Evolutionary conservation across 306 rosid genomes (phyloP).

Genomic region (Lathyrus aphaca): DNA sequence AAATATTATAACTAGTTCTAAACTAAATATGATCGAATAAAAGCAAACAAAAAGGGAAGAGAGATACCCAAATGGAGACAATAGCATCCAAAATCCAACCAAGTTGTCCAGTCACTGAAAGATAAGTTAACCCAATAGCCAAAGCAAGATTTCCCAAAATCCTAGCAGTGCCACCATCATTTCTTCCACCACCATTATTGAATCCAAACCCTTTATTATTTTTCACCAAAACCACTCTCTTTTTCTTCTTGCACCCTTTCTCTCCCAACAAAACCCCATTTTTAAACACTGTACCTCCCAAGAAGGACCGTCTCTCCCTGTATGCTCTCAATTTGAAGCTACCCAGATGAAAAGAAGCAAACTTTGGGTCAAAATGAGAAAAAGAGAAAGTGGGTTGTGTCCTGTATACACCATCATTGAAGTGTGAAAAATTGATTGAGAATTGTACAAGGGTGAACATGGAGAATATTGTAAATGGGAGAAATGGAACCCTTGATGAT

Average conservation of each 20-base stretch:
- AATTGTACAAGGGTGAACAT: slow-evolving; percentile 56
- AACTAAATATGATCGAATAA: slow-evolving; percentile 14
- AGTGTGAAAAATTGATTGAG: slow-evolving; percentile 54
- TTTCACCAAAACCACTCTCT: slow-evolving; percentile 64
- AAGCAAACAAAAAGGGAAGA: slow-evolving; percentile 14
- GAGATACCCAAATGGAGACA: slow-evolving; percentile 89
- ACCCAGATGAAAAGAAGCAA: slow-evolving; percentile 42
- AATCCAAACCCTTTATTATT: slow-evolving; percentile 80
- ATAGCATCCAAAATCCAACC: slow-evolving; percentile 97
- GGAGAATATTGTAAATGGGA: slow-evolving; percentile 28
- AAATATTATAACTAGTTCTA: background rate
- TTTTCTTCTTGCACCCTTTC: slow-evolving; percentile 47
- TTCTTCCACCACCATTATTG: slow-evolving; percentile 72
- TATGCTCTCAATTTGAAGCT: slow-evolving; percentile 48
- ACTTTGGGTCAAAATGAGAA: slow-evolving; percentile 43
- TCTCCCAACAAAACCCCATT: slow-evolving; percentile 50
- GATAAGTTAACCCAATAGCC: slow-evolving; percentile 90
- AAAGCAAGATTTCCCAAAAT: slow-evolving; percentile 79
- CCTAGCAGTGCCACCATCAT: slow-evolving; percentile 72
- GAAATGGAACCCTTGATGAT: slow-evolving; percentile 1
- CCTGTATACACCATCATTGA: slow-evolving; percentile 36
- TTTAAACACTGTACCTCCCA: slow-evolving; percentile 37
- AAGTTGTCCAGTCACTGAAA: slow-evolving; percentile 92
- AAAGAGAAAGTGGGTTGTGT: slow-evolving; percentile 48
- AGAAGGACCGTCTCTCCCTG: slow-evolving; percentile 42